phyloP scores from a whole-genome alignment of 352 stramenopile species.

The Pythium oligandrum region DNA sequence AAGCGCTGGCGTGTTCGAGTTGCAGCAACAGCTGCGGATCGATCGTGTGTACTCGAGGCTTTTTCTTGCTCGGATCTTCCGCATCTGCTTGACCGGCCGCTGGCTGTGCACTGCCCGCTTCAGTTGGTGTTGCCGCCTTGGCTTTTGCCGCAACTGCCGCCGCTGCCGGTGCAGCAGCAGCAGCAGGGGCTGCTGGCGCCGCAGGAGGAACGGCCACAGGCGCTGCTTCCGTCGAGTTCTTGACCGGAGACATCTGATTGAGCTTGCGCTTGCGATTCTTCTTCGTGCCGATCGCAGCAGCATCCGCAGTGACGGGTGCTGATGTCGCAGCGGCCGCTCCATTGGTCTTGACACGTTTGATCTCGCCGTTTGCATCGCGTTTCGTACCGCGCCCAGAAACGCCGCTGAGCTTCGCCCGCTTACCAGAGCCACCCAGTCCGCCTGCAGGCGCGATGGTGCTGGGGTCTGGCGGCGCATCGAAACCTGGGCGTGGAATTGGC shows the following conservation, averaged over 20 bases:
- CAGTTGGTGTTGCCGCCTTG: conserved; percentile 5
- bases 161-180: conserved; percentile 8
- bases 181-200: conserved; percentile 2
- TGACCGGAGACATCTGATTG: conserved; percentile 32
- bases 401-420: conserved; percentile 25
- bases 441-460: conserved; percentile 15
- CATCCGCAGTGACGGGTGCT: conserved; percentile 1
- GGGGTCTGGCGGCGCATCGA: conserved; percentile 28
- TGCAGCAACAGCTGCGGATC: conserved; percentile 84
- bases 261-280: conserved; percentile 72
- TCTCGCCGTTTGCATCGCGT: conserved; percentile 21
- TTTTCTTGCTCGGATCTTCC: conserved; percentile 90
- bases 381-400: conserved; percentile 21
- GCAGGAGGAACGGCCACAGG: neutral
- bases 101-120: no score
- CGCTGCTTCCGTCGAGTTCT: neutral
- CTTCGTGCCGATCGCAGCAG: conserved; percentile 14
- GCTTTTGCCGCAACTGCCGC: neutral
- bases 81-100: no score
- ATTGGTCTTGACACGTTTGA: conserved; percentile 19
- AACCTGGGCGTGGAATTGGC: conserved; percentile 62
- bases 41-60: conserved; percentile 84
- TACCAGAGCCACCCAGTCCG: conserved; percentile 13
- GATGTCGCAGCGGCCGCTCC: conserved; percentile 8
- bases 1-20: conserved; percentile 79